These are phyloP conservation scores for Camellia granthamiana DNA, from an alignment of 148 eudicot genomes.

Conservation along the genomic window DNA sequence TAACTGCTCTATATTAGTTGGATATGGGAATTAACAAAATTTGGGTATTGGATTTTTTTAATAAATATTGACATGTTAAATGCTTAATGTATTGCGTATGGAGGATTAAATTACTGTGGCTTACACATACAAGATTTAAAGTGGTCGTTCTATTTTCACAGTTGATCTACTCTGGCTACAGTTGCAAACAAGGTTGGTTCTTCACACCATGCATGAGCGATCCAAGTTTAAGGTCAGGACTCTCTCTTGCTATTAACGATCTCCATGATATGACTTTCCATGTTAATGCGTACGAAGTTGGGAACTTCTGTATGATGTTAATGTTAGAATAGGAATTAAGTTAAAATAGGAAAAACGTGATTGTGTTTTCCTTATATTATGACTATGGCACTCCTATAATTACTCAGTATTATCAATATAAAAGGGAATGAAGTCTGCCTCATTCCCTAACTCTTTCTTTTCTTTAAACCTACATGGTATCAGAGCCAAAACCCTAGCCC, in stretches of 20 bases:
- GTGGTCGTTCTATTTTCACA: slow-evolving; percentile 22
- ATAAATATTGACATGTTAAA: not conserved
- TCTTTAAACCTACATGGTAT: no score
- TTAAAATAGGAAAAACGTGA: no score
- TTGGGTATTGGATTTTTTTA: not conserved
- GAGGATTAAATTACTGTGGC: not conserved
- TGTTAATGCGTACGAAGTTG: not conserved
- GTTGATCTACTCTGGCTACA: slow-evolving; percentile 88
- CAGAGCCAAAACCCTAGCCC: no score
- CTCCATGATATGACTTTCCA: not conserved
- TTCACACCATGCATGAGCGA: slow-evolving; percentile 74
- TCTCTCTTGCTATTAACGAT: not conserved
- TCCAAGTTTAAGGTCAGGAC: slow-evolving; percentile 76
- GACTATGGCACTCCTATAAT: no score
- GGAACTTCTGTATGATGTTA: not conserved
- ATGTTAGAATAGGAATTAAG: no score
- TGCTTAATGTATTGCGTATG: not conserved
- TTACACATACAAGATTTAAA: not conserved
- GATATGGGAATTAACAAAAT: not conserved
- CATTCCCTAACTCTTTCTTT: no score
- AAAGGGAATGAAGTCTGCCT: no score
- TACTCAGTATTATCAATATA: no score
- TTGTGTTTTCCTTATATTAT: no score
- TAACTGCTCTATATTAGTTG: not conserved
- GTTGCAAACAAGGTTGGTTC: slow-evolving; percentile 94